phyloP scores from a whole-genome alignment of 495 filamentous ascomycete species.

The Trypethelium eluteriae region DNA sequence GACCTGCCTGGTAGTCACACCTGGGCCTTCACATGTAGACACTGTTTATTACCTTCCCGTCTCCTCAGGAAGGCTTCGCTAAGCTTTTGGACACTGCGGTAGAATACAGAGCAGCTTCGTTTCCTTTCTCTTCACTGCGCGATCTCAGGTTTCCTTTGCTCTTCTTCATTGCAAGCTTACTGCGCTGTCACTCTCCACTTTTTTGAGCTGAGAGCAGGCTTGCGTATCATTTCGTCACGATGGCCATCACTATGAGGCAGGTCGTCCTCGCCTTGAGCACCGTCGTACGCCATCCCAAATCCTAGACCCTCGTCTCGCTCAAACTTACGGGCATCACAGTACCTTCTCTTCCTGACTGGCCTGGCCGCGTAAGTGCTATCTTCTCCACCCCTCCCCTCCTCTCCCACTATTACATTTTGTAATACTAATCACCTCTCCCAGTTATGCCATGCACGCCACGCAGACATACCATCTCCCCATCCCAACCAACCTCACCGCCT shows the following conservation, averaged over 20 bases:
- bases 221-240: neutral
- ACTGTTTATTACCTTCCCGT: neutral
- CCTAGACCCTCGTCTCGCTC: neutral
- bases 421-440: constrained; percentile 18
- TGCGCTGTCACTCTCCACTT: neutral
- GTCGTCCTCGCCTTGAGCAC: constrained; percentile 23
- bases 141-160: neutral
- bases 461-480: constrained; percentile 46
- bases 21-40: neutral
- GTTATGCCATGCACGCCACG: constrained; percentile 44
- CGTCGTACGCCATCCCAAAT: constrained; percentile 16
- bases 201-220: neutral
- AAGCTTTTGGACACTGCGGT: neutral
- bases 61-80: neutral
- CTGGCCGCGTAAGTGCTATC: constrained; percentile 24
- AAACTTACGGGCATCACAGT: constrained; percentile 22
- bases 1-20: no score
- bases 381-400: neutral
- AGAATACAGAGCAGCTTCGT: neutral
- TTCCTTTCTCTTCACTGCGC: neutral
- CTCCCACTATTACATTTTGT: neutral
- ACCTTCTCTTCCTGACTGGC: constrained; percentile 29
- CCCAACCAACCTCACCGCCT: constrained; percentile 39
- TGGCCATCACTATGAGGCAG: constrained; percentile 23
- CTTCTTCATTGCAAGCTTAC: neutral